These are phyloP conservation scores for Penstemon barbatus DNA, from an alignment of 257 asterid genomes.

Conservation along the genomic window DNA sequence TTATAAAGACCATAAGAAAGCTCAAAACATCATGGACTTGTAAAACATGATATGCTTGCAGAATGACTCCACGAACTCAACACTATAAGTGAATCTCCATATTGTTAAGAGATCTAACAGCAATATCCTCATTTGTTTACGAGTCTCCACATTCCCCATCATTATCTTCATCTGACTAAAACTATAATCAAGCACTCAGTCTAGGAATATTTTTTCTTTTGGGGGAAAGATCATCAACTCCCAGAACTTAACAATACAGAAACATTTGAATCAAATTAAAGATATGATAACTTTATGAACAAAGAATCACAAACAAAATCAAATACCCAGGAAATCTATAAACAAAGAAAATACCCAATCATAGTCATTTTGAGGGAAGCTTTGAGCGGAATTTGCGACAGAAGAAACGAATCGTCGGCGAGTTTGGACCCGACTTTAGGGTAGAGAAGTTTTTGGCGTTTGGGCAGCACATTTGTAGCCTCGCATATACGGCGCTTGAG, in stretches of 20 bases:
- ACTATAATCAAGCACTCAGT: background rate
- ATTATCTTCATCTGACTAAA: background rate
- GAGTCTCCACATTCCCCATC: background rate
- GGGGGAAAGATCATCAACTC: background rate
- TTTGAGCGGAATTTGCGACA: constrained; percentile 77
- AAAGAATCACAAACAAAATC: background rate
- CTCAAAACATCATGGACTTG: constrained; percentile 1
- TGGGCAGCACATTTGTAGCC: constrained; percentile 82
- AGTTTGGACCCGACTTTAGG: constrained; percentile 87
- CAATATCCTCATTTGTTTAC: background rate
- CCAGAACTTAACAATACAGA: no score
- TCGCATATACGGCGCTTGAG: constrained; percentile 86
- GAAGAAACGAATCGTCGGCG: constrained; percentile 71
- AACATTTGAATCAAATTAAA: background rate
- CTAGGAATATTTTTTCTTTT: background rate
- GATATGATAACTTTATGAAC: background rate
- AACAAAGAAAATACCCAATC: constrained; percentile 62
- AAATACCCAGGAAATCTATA: background rate
- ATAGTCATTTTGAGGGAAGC: constrained; percentile 84
- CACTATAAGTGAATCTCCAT: background rate
- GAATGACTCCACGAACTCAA: background rate
- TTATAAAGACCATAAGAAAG: background rate
- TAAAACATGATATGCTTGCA: background rate
- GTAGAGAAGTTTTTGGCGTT: constrained; percentile 92
- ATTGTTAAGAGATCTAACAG: background rate